Evolutionary conservation across 768 basidiomycete species (phyloP).

Genomic region (Macrolepiota albuminosa): DNA sequence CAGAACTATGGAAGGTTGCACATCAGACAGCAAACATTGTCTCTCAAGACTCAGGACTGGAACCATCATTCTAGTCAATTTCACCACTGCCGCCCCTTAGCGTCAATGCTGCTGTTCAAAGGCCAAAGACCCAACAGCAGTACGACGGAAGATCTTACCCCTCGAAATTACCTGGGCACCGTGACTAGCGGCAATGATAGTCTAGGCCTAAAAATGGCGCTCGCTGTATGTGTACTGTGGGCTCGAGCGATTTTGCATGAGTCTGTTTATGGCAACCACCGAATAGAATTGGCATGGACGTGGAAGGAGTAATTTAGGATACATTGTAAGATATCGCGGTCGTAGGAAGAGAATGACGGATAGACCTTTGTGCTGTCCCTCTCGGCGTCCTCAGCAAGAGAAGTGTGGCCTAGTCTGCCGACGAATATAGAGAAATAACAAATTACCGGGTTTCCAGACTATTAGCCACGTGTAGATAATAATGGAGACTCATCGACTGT

Average conservation of each 20-base stretch:
- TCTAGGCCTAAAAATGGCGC: conserved; percentile 75
- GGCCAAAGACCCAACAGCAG: conserved; percentile 26
- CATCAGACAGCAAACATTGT: too few relatives aligned
- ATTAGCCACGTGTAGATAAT: too few relatives aligned
- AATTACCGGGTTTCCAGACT: neutral
- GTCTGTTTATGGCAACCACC: conserved; percentile 45
- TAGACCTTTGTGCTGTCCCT: conserved; percentile 46
- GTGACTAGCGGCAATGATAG: conserved; percentile 62
- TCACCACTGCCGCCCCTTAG: conserved; percentile 61
- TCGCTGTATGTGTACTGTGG: conserved; percentile 46
- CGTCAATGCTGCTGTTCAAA: conserved; percentile 47
- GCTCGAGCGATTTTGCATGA: conserved; percentile 63
- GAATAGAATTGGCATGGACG: conserved; percentile 17
- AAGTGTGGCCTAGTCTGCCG: conserved; percentile 52
- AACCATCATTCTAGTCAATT: conserved; percentile 29
- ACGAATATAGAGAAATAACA: conserved; percentile 52
- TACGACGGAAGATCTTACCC: conserved; percentile 41
- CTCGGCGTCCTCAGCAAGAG: conserved; percentile 27
- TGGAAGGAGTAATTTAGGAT: conserved; percentile 48
- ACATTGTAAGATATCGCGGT: conserved; percentile 51
- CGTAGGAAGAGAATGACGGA: conserved; percentile 49
- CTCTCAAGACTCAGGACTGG: too few relatives aligned
- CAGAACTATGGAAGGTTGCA: too few relatives aligned
- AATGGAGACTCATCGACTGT: conserved; percentile 13
- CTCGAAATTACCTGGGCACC: conserved; percentile 39